Evolutionary conservation across 257 asterid species (phyloP), one percentile per base, ranked within the genome.

Genomic region (Gentiana straminea): DNA sequence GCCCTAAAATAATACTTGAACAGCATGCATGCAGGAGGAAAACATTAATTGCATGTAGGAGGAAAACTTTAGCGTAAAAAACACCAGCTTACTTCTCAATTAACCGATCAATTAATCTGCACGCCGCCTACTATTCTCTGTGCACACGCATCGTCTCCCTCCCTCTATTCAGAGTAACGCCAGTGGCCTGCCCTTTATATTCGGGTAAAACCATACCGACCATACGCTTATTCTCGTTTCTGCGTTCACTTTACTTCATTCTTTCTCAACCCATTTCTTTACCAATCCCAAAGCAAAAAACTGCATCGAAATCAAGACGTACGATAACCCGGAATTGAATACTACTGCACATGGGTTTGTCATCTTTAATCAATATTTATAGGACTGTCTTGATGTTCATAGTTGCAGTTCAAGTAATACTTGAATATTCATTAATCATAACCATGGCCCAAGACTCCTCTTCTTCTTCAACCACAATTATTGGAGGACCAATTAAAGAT

Each of bases 281-380:
- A 57, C 43, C 37, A 15, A 41, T 41, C 46, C 46, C 46, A 41
- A 41, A 4, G 46, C 46, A 60, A 45, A 54, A 50, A 57, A 48
- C 49, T 37, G 13, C 66, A 65, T 65, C 52, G 12, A 33, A 52
- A 52, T 62, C 67, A 32, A 60, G 72, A 37, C 44, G 15, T 48
- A n/a, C 1, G 9, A 63, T 38, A 15, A 0, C 24, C 24, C 24
- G 4, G 12, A 11, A 15, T 57, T 13, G 62, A 49, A 13, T 45
- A 15, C 33, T 53, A 33, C 4, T 57, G 71, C 72, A 72, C 68
- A 78, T 75, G 81, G 77, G 68, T 39, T 32, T 55, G 41, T 47
- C 61, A 33, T 58, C 70, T 2, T 58, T 65, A 24, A 56, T 55
- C 49, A 57, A 54, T 13, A 52, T 35, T 46, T 65, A 39, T 52